Evolutionary conservation across 1,284 basidiomycete genomes (phyloP), one percentile per base, ranked within the genome.

Genomic region (Ustilago bromivora): DNA sequence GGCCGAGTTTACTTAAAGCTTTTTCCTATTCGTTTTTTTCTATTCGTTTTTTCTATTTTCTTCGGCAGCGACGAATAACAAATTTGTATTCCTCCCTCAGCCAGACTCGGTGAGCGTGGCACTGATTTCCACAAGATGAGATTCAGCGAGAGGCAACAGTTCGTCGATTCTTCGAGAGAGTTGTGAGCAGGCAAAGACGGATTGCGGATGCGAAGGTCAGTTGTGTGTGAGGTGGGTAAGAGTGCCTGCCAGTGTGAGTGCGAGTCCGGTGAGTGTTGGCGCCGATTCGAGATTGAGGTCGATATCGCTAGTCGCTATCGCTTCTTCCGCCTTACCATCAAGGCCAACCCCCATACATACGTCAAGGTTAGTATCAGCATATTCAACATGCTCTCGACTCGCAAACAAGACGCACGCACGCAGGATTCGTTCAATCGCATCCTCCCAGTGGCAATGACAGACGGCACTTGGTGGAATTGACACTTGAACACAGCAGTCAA

Each of bases 271-370:
- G 17, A 13, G 40, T 53, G 49, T 40, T 46, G 28, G 51, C 19
- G 51, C 57, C 28, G 56, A 55, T 61, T 72, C 59, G 60, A 67
- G 35, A 51, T 64, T 67, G 68, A 76, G 66, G 15, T 71, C 58
- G 63, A 67, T 55, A 58, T 63, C 65, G 59, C 53, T 54, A 23
- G 46, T 43, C 56, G 36, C 23, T n/a, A 31, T 53, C 56, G 54
- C 64, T 66, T 64, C 72, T 75, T 67, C 49, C 67, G 70, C 74
- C 66, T 73, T 66, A 72, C 70, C 75, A 70, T 72, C 75, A 77
- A 71, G 75, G 66, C 70, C 76, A 78, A 41, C 64, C 60, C 66
- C 58, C 49, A 76, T 63, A 78, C 68, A 78, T 56, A 74, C 76
- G 62, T 78, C 76, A 78, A 78, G 76, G 76, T 78, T 78, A 78